Percentiles rank a stretch among this genome's conserved stretches.
Conservation (phyloP, 345 rosid species). For the Alliaria petiolata region DNA sequence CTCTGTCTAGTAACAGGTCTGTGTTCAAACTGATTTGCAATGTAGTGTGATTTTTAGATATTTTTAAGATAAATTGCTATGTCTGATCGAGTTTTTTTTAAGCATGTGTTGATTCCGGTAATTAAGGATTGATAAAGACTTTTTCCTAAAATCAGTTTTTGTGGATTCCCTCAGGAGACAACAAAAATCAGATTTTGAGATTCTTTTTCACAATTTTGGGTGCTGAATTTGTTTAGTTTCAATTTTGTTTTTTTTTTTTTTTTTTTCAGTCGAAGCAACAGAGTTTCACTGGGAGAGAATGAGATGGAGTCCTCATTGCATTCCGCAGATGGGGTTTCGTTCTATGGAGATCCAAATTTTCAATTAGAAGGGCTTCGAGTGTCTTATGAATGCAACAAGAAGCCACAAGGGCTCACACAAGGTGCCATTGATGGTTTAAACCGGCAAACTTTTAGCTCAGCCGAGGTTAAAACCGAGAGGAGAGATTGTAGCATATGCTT, state of each 20-base stretch:
- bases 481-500: constrained; percentile 58
- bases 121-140: not conserved
- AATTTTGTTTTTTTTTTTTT: not conserved
- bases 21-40: too few relatives aligned
- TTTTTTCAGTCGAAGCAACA: constrained; percentile 16
- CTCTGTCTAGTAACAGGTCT: constrained; percentile 65
- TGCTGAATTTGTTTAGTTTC: not conserved
- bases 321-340: not conserved
- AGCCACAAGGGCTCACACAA: constrained; percentile 75
- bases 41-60: not conserved
- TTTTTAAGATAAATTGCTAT: not conserved
- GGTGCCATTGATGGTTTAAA: constrained; percentile 49
- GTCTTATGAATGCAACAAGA: constrained; percentile 33
- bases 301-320: constrained; percentile 15
- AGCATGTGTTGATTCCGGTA: too few relatives aligned
- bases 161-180: too few relatives aligned
- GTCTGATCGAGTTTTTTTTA: not conserved
- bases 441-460: constrained; percentile 40
- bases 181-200: not conserved
- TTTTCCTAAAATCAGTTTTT: not conserved
- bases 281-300: constrained; percentile 16
- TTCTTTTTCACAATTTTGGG: not conserved
- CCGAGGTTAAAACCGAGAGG: constrained; percentile 24
- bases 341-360: not conserved
- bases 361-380: constrained; percentile 35